Evolutionary conservation across 176 grass and related monocot genomes (phyloP).

Genomic region (Oryza brachyantha): DNA sequence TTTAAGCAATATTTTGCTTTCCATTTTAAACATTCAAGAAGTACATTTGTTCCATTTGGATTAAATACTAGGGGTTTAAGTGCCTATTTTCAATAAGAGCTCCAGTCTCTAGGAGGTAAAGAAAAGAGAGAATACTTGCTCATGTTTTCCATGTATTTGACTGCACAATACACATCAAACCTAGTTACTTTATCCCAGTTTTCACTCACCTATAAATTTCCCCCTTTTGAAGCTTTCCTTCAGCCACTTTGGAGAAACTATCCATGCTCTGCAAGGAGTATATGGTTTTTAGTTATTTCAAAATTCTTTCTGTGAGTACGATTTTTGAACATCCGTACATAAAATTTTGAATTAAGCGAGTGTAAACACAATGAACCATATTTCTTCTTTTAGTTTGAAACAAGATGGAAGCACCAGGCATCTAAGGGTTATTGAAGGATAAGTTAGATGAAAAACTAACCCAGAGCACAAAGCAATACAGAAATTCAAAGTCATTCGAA

Average conservation of each 20-base stretch:
- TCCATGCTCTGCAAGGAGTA: conserved; percentile 70
- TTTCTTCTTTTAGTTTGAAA: conserved; percentile 13
- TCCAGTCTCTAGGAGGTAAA: neutral
- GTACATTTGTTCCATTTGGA: neutral
- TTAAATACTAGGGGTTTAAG: neutral
- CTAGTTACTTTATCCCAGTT: neutral
- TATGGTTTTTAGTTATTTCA: neutral
- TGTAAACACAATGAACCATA: conserved; percentile 1
- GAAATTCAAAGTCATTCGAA: conserved; percentile 79
- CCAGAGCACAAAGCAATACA: conserved; percentile 80
- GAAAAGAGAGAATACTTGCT: neutral
- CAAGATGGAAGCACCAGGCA: neutral
- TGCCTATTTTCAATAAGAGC: neutral
- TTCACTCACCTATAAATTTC: conserved; percentile 68
- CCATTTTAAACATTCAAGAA: neutral
- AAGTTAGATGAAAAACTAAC: conserved; percentile 44
- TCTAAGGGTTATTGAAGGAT: neutral
- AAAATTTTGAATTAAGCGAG: conserved; percentile 17
- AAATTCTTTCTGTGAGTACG: neutral
- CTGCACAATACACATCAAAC: neutral
- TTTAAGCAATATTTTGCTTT: neutral
- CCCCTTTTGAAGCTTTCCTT: conserved; percentile 79
- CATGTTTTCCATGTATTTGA: neutral
- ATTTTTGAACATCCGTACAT: neutral
- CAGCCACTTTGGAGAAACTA: conserved; percentile 80